These are phyloP conservation scores for Pichia membranifaciens DNA, from an alignment of 805 yeast species.

Conservation along the genomic window DNA sequence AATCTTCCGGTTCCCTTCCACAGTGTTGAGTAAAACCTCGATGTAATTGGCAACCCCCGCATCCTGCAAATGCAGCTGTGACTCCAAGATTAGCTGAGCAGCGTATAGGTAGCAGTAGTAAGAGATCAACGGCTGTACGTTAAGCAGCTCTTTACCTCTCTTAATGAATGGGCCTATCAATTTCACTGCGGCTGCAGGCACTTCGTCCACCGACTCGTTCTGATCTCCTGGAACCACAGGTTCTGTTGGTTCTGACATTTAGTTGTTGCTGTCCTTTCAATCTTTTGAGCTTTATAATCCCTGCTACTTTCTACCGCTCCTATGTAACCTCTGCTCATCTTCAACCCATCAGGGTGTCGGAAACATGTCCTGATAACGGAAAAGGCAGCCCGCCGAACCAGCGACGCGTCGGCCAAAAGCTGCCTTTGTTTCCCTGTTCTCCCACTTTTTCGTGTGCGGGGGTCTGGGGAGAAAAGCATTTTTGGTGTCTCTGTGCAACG, in stretches of 20 bases:
- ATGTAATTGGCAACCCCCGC: conserved; percentile 56
- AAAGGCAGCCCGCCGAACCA: no score
- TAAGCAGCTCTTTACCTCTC: conserved; percentile 52
- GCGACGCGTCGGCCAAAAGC: conserved; percentile 2
- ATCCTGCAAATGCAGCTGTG: conserved; percentile 52
- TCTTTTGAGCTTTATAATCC: background rate
- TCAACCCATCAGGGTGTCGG: background rate
- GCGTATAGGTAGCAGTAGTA: conserved; percentile 71
- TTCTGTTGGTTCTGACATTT: background rate
- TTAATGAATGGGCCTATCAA: conserved; percentile 41
- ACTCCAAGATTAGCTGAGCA: conserved; percentile 61
- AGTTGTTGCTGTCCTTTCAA: background rate
- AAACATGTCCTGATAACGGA: no score
- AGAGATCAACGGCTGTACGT: conserved; percentile 59
- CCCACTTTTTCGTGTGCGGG: no score
- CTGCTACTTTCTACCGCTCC: no score
- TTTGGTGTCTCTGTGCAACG: no score
- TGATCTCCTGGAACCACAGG: background rate
- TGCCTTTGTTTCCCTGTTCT: no score
- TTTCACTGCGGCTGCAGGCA: conserved; percentile 31
- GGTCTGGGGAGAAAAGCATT: no score
- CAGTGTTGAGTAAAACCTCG: conserved; percentile 55
- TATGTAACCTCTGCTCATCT: background rate
- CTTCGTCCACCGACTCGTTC: background rate
- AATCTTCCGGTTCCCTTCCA: conserved; percentile 50